These are phyloP conservation scores for Tetrapisispora fleetii DNA, from an alignment of 805 yeast genomes.

Conservation along the genomic window DNA sequence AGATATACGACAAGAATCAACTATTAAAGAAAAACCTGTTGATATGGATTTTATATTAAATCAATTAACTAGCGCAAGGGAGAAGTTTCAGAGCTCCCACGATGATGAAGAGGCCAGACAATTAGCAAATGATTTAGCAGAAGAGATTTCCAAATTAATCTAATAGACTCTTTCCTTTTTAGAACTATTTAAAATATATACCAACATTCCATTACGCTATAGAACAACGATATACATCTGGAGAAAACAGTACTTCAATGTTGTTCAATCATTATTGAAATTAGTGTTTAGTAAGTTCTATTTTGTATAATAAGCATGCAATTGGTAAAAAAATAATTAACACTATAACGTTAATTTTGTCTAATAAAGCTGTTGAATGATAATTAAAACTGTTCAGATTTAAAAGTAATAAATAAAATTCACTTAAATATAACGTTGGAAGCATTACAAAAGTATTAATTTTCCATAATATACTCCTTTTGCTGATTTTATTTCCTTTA, in stretches of 20 bases:
- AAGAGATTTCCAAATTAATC: constrained; percentile 12
- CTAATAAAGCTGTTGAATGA: constrained; percentile 19
- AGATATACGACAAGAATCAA: neutral
- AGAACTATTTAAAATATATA: neutral
- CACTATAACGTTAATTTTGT: constrained; percentile 17
- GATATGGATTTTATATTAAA: constrained; percentile 1
- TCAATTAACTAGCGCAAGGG: constrained; percentile 14
- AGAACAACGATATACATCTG: neutral
- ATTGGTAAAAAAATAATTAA: constrained; percentile 22
- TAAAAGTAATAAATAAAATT: constrained; percentile 22
- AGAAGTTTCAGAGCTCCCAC: constrained; percentile 7
- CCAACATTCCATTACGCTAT: no score
- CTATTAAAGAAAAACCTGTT: neutral
- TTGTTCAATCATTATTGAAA: neutral
- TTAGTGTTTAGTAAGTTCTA: constrained; percentile 6
- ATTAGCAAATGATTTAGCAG: constrained; percentile 18
- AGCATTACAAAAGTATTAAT: constrained; percentile 13
- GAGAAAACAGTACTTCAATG: no score
- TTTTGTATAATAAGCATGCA: constrained; percentile 17
- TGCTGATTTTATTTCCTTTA: constrained; percentile 7
- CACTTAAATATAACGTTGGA: constrained; percentile 24
- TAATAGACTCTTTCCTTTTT: neutral
- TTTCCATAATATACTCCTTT: constrained; percentile 12
- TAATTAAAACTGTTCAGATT: constrained; percentile 20
- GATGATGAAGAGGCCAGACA: constrained; percentile 10